Evolutionary conservation across 495 filamentous ascomycete species (phyloP), one percentile per base, ranked within the genome.

Genomic region (Pseudevernia furfuracea): DNA sequence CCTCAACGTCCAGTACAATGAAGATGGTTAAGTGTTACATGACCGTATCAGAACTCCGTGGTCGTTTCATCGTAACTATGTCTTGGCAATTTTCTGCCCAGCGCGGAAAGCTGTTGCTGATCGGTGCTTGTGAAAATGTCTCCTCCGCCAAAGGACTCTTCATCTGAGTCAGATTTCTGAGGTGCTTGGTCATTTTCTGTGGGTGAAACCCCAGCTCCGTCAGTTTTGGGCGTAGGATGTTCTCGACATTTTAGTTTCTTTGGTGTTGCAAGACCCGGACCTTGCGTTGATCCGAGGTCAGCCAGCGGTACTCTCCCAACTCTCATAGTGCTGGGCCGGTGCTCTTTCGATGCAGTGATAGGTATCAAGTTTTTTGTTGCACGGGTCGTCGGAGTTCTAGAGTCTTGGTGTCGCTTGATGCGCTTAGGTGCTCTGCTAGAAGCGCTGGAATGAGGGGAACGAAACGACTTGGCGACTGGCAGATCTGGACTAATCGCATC

Each of bases 91-190:
- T 44, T 41, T 8, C 28, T 36, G 23, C 43, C 41, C n/a, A 61
- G 11, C 19, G 38, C 39, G 48, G 49, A 48, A 10, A 65, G 21
- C 44, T 59, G 60, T 53, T 59, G 49, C 52, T 67, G 65, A 44
- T 69, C 49, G 32, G 62, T 68, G 34, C 62, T 70, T 46, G 68
- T 56, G 49, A 70, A 68, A 37, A 70, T 57, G 30, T 70, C 62
- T 34, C 59, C 61, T 30, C 62, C 66, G 36, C 46, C 48, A 52
- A 70, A 68, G n/a, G 53, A 66, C 37, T 60, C 59, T 37, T 63
- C 66, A 19, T 64, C 66, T 39, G 58, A 63, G 37, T 48, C 61
- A 38, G 37, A 3, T 9, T 10, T 21, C 15, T 8, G 52, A 34
- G 12, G 0, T 15, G 39, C 19, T 21, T 19, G 62, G n/a, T 59